Evolutionary conservation across 495 filamentous ascomycete genomes (phyloP), one percentile per base, ranked within the genome.

Genomic region (Lophiotrema nucula): DNA sequence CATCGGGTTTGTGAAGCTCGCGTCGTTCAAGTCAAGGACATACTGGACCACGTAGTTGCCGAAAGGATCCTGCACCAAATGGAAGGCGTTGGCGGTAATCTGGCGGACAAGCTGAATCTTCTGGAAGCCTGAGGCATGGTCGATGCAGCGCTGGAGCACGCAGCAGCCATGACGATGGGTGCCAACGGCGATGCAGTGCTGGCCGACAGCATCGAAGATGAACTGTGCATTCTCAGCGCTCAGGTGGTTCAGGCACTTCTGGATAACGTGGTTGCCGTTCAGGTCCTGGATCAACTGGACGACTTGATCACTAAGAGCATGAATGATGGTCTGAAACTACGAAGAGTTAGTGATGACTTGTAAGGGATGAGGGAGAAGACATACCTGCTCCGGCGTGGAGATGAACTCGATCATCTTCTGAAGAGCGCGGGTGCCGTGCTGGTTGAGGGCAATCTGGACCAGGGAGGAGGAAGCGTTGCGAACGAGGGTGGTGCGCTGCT

Each of bases 341-440:
- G 47, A 27, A 22, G 38, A n/a, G 47, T 70, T 43, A 70, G 62
- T 23, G 28, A 28, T 35, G 31, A 37, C 3, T 27, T 13, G 8
- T 33, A 38, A 22, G 3, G 18, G 28, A 4, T 13, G 33, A 45
- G 16, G n/a, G 1, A 33, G 22, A 42, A 19, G 3, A 48, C 63
- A 37, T 46, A 71, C 74, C 65, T 88, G 86, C 64, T 87, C 83
- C 2, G 80, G 76, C 27, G 88, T 91, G 41, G 87, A 86, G 64
- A 98, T 89, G 65, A 88, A 92, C 69, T 98, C 93, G 58, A 98
- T 97, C 93, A 98, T 98, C 79, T 97, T 97, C 74, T 98, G 93
- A 53, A 98, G 73, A 62, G 93, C 93, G 26, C 93, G 83, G 35
- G 93, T 98, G 56, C 93, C 93, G 73, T 98, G 93, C 74, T 95